phyloP scores from a whole-genome alignment of 179 eudicot genomes.

The Camellia oleifera region DNA sequence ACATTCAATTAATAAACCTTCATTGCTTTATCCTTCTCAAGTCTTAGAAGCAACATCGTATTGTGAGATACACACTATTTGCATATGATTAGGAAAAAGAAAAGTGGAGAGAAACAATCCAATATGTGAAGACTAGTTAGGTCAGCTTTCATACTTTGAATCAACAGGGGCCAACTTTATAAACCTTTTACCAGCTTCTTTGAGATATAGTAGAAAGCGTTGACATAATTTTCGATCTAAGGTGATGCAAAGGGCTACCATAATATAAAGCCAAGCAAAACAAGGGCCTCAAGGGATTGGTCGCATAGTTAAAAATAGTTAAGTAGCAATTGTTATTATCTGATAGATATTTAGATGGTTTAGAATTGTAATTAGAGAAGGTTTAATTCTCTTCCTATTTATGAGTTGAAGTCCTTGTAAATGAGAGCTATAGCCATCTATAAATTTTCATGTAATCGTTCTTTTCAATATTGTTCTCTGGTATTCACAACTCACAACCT shows the following conservation, averaged over 20 bases:
- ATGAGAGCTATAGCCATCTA: too few species aligned
- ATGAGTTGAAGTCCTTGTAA: too few species aligned
- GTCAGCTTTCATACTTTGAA: not conserved
- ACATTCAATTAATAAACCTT: not conserved
- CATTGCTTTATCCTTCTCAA: not conserved
- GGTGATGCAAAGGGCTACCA: not conserved
- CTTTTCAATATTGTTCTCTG: too few species aligned
- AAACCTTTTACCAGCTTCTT: not conserved
- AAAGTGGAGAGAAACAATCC: not conserved
- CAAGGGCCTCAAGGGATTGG: not conserved
- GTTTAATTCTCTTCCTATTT: too few species aligned
- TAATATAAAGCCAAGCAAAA: not conserved
- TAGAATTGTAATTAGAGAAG: too few species aligned
- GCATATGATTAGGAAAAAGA: not conserved
- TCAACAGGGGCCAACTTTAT: not conserved
- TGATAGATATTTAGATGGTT: too few species aligned
- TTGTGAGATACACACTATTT: not conserved
- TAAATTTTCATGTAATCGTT: too few species aligned
- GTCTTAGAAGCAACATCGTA: too few species aligned
- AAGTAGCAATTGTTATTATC: not conserved
- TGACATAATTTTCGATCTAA: too few species aligned
- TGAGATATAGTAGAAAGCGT: not conserved
- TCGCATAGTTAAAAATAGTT: not conserved
- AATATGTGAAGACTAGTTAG: not conserved
- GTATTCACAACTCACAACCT: too few species aligned